A percentile compares a stretch with the other conserved stretches of the same genome.
These are phyloP conservation scores for Corinectria fuckeliana DNA, from an alignment of 2,329 filamentous ascomycete species.

Conservation along the genomic window DNA sequence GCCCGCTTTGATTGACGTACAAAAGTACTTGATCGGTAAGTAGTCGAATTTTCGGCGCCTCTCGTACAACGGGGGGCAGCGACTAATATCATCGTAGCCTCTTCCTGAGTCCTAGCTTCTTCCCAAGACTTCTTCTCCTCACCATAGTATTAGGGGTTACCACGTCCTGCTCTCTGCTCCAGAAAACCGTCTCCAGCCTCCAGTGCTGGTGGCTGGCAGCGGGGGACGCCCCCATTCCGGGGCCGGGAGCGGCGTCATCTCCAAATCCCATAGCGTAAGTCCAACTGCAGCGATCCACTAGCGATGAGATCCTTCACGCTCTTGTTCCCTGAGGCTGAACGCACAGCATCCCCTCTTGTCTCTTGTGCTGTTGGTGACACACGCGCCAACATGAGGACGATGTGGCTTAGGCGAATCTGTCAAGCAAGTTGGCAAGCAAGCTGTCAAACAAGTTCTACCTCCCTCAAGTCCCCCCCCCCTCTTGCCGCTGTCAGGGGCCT, in stretches of 20 bases:
- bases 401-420: neutral
- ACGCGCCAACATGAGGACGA: constrained; percentile 12
- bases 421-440: neutral
- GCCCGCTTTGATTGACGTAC: neutral
- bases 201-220: neutral
- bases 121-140: neutral
- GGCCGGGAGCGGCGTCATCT: constrained; percentile 31
- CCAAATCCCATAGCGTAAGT: constrained; percentile 22
- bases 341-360: constrained; percentile 22
- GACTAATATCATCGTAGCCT: constrained; percentile 7
- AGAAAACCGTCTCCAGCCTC: neutral
- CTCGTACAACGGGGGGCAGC: neutral
- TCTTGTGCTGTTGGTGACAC: constrained; percentile 29
- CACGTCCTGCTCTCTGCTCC: neutral
- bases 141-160: neutral
- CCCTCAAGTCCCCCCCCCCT: neutral
- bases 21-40: neutral
- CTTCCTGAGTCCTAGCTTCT: neutral
- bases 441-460: neutral
- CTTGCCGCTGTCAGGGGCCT: neutral
- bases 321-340: constrained; percentile 28
- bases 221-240: constrained; percentile 7
- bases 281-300: constrained; percentile 29
- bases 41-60: neutral
- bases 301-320: constrained; percentile 27